A percentile compares a stretch with the other conserved stretches of the same genome.
Conservation (phyloP, 768 basidiomycete species). For the Clavulina sp. region DNA sequence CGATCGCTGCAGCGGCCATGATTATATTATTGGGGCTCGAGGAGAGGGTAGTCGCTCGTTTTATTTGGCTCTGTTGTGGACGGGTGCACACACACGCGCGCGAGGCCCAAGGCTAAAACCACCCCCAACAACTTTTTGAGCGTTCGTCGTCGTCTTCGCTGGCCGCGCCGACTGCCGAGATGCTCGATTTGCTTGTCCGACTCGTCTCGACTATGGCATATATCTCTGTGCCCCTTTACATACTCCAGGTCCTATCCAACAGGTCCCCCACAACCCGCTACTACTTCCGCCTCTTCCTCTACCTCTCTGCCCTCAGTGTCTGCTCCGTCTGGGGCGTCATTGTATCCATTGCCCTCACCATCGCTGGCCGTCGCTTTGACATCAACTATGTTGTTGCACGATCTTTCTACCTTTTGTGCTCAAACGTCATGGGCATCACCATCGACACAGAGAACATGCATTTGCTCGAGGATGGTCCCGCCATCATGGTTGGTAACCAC, state of each 20-base stretch:
- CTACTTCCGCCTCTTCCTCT: constrained; percentile 55
- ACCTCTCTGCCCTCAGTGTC: constrained; percentile 49
- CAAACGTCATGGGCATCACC: constrained; percentile 42
- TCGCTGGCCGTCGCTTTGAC: constrained; percentile 55
- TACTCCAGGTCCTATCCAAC: constrained; percentile 42
- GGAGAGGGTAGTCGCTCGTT: not conserved
- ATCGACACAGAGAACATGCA: constrained; percentile 79
- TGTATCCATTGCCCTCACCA: constrained; percentile 43
- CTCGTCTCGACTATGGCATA: constrained; percentile 42
- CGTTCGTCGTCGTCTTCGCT: too few relatives aligned
- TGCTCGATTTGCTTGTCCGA: too few relatives aligned
- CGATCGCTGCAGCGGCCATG: not conserved
- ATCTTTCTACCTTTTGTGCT: constrained; percentile 57
- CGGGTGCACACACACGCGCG: too few relatives aligned
- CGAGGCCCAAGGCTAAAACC: too few relatives aligned
- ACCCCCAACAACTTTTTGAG: too few relatives aligned
- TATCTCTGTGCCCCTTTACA: constrained; percentile 50
- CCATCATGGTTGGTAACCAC: constrained; percentile 74
- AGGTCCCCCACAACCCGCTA: constrained; percentile 43
- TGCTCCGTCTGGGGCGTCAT: constrained; percentile 58
- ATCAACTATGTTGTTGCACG: constrained; percentile 71
- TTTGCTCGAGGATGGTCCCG: constrained; percentile 49
- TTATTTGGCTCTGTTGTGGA: too few relatives aligned
- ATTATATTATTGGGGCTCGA: not conserved
- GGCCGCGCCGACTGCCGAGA: too few relatives aligned